A percentile compares a stretch with the other conserved stretches of the same genome.
These are phyloP conservation scores for Colletotrichum chrysophilum DNA, from an alignment of 2,329 filamentous ascomycete species.

Conservation along the genomic window DNA sequence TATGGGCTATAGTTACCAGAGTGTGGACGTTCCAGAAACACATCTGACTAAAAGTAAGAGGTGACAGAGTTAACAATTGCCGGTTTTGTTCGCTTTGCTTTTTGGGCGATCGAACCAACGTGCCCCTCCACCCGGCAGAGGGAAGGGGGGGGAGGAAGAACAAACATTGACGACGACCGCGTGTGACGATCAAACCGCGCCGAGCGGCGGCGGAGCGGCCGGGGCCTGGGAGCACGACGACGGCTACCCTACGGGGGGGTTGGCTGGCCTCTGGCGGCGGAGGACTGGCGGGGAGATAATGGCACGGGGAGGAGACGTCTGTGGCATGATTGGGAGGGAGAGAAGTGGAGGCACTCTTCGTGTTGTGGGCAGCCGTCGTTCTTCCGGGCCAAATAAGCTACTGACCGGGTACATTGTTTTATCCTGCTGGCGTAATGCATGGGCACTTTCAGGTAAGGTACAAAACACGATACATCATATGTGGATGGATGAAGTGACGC, in stretches of 20 bases:
- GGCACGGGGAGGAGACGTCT: neutral
- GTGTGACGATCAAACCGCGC: conserved; percentile 18
- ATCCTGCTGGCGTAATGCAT: neutral
- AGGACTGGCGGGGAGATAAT: neutral
- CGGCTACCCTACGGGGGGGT: neutral
- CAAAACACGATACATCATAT: neutral
- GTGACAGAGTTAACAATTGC: neutral
- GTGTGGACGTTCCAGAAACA: neutral
- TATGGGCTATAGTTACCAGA: neutral
- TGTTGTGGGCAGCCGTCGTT: neutral
- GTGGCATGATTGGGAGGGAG: conserved; percentile 1
- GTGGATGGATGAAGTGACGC: neutral
- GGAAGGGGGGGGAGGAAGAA: neutral
- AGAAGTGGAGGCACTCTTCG: neutral
- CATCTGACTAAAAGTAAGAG: neutral
- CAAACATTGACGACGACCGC: neutral
- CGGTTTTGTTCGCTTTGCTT: neutral
- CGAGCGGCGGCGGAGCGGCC: neutral
- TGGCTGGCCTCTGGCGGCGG: too few relatives aligned
- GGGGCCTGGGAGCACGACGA: conserved; percentile 1
- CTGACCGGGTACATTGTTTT: neutral
- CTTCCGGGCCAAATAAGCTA: neutral
- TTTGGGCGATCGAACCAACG: neutral
- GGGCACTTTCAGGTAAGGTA: neutral
- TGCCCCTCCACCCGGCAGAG: neutral